A percentile compares a stretch with the other conserved stretches of the same genome.
Evolutionary conservation across 225 moss, liverwort and hornwort species (phyloP).

Genomic region (Climacium dendroides): DNA sequence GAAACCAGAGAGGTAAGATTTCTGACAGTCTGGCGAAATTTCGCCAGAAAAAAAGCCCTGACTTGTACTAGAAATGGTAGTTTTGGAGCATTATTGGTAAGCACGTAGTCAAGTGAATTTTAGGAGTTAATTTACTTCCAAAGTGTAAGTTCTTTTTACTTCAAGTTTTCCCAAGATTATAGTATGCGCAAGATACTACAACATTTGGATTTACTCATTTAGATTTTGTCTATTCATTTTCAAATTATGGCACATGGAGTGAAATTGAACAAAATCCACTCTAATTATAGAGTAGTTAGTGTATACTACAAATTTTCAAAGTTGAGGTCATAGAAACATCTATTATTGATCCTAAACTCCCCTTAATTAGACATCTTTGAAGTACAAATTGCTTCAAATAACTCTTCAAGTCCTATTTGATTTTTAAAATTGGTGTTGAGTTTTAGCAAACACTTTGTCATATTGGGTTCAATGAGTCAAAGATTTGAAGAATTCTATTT

Average conservation of each 20-base stretch:
- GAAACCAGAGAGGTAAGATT: too few relatives aligned
- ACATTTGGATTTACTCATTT: rapidly evolving
- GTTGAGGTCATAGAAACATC: not conserved
- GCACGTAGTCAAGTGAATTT: too few relatives aligned
- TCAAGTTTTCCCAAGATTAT: not conserved
- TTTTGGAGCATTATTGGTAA: too few relatives aligned
- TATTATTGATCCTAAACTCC: not conserved
- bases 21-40: too few relatives aligned
- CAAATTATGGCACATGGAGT: rapidly evolving
- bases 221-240: not conserved
- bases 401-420: not conserved
- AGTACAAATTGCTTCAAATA: not conserved
- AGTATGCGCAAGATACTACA: not conserved
- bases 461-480: rapidly evolving
- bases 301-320: not conserved
- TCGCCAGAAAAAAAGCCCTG: too few relatives aligned
- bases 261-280: rapidly evolving
- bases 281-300: not conserved
- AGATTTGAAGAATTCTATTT: not conserved
- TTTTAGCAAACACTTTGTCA: not conserved
- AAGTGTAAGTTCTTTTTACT: rapidly evolving
- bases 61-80: too few relatives aligned
- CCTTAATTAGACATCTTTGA: not conserved
- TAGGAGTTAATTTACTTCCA: too few relatives aligned
- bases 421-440: not conserved